Base-by-base conservation (phyloP, 2,329 filamentous ascomycete genomes). In the Talaromyces sp. region DNA sequence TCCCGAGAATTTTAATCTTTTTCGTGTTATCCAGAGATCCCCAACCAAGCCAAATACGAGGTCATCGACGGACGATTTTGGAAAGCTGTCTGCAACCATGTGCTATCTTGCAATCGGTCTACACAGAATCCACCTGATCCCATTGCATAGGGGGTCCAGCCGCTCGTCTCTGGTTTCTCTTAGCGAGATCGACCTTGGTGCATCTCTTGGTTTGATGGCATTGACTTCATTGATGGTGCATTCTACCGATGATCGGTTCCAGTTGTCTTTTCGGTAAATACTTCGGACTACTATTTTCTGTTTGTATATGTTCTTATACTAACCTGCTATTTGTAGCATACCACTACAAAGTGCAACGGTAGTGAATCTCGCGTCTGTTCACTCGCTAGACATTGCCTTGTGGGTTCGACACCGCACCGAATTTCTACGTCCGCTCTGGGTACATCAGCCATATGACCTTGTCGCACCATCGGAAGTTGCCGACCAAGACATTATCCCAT, bases 31-130 rank as follows among this genome's bases (percentile, higher is more conserved):
- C 28, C 84, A 88, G 69, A 83, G 87, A 65, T 80, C 83, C n/a
- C 75, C 81, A 12, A 79, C 80, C 66, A 88, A 87, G 73, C 78
- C 80, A 18, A 76, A 78, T 35, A 78, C 80, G 37, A 79, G 84
- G 60, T 82, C 85, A 2, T 88, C 88, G 7, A 83, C 84, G 16
- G 88, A 90, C 64, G 88, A 90, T 67, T 73, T 90, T 48, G 81
- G 85, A 56, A 90, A 89, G 69, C 75, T 87, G 31, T 82, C 83
- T 42, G 85, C 86, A 9, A 85, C 83, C 9, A 83, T 88, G 25
- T 89, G 85, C 73, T 89, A 89, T 70, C 80, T 91, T 65, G 87
- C 84, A 6, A 82, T 91, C 70, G 88, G 88, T 21, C 81, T 88
- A 35, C 86, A 90, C 76, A 88, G 88, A 71, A 76, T 90, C 37